Conservation (phyloP, 2,329 filamentous ascomycete species). For the Aspergillus sp. region DNA sequence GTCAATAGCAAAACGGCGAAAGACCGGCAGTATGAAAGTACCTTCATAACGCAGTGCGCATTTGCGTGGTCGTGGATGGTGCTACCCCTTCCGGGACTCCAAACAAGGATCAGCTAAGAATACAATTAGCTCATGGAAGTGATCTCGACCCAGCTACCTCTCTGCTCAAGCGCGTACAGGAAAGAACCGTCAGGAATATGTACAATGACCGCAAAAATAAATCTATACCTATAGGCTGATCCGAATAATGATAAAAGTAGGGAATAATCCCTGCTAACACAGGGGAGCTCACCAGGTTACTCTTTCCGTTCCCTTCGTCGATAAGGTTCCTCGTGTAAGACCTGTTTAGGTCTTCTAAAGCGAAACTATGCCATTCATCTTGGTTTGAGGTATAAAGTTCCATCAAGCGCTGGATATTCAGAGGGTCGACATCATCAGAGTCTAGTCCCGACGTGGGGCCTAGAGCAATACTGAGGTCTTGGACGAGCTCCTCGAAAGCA, state of each 20-base stretch:
- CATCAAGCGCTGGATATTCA: conserved; percentile 72
- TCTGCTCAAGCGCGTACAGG: not conserved
- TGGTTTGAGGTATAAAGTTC: conserved; percentile 67
- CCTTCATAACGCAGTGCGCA: conserved; percentile 88
- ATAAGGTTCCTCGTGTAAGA: conserved; percentile 87
- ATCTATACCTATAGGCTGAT: not conserved
- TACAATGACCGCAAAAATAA: not conserved
- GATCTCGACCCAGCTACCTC: not conserved
- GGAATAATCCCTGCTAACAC: not conserved
- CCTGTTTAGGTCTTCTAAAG: conserved; percentile 66
- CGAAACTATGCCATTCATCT: conserved; percentile 72
- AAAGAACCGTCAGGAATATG: not conserved
- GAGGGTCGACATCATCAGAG: conserved; percentile 76
- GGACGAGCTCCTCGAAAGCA: conserved; percentile 68
- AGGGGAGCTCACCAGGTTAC: conserved; percentile 61
- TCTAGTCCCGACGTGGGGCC: conserved; percentile 80
- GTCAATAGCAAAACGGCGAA: not conserved
- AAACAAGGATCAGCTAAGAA: conserved; percentile 78
- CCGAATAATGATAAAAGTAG: not conserved
- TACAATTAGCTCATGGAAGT: conserved; percentile 8
- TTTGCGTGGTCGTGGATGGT: conserved; percentile 88
- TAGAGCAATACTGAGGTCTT: conserved; percentile 70
- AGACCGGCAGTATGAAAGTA: conserved; percentile 25
- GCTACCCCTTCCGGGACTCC: conserved; percentile 79
- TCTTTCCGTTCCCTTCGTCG: conserved; percentile 82